Base-by-base conservation (phyloP, 73 alveolate species). In the Paramecium sonneborni region DNA sequence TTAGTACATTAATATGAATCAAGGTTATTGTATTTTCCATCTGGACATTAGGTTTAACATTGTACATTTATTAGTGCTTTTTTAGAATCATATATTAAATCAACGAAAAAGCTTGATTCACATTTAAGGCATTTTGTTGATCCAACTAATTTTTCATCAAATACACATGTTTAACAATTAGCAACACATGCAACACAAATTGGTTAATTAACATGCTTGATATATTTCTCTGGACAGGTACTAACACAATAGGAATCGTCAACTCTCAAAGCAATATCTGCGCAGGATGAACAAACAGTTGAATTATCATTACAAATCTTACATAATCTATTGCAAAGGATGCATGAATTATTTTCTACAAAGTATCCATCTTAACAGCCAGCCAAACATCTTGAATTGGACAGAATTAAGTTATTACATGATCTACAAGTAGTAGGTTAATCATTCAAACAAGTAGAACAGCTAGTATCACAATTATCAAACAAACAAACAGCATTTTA, bases 1-100 rank as follows among this genome's bases (percentile, higher is more conserved):
- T 67, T 67, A 3, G 38, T 24, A 26, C 84, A 67, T 67, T 67
- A 67, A 67, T 30, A 67, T 7, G 84, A 30, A 67, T 67, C 38
- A 6, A 12, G 12, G 12, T 67, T 67, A 67, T 67, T 67, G 46
- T 30, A 67, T 26, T 67, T 67, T 26, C 84, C 84, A 67, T 67
- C 84, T 24, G 84, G 84, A 32, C 84, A 67, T 67, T 30, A 24
- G 24, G n/a, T n/a, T n/a, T 67, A 67, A 32, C 84, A 67, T 67
- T 32, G 68, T 52, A 52, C 68, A 52, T 52, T 18, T 18, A 1
- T 52, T 30, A 52, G 18, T 0, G 18, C 68, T 21, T 52, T 52
- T n/a, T 20, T 52, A 6, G 34, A 4, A 52, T 52, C n/a, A 18
- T 18, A 52, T 3, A 30, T 52, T 11, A 6, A 52, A 23, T 52